Evolutionary conservation across 306 rosid genomes (phyloP), one percentile per base, ranked within the genome.

Genomic region (Dryas octopetala): DNA sequence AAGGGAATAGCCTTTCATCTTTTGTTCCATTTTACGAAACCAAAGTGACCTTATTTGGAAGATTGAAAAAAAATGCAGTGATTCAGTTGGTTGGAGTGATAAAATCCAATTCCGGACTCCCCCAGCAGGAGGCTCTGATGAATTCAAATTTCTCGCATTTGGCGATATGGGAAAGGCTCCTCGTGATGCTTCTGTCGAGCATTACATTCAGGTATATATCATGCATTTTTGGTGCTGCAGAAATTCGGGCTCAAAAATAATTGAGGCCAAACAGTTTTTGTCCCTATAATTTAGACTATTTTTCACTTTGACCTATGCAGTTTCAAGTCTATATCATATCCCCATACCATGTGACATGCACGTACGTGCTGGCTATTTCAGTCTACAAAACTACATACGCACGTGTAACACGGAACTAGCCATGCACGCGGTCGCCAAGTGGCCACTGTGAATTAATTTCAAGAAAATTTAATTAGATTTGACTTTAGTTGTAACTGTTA

Each of bases 111-210:
- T 90, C 70, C 64, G 79, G 43, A 88, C 96, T 55, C 98, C 98
- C 0, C 96, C 98, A 1, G 91, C 88, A 4, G 97, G 93, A 68
- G 98, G 90, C 62, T 81, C 88, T 14, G 83, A 82, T 38, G 90
- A 91, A 60, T 74, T 91, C 63, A 88, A 28, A 45, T 94, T 94
- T 79, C 57, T 94, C 15, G 83, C 96, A 73, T 91, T 48, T 64
- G 97, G 97, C 40, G 97, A 94, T 47, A 90, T 94, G 98, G 98
- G 98, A 32, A 94, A 94, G 77, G 87, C 97, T 70, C 97, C 98
- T 59, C 89, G 81, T 9, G 98, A 94, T 75, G 67, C 82, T 74
- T 87, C 97, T 5, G 45, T 74, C 17, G 96, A 91, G 80, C 98
- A 91, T 82, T 94, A 87, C 81, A 94, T 94, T 87, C 98, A 94